Base-by-base conservation (phyloP, 192 early-diverging fungal species). In the Paraglomus occultum region DNA sequence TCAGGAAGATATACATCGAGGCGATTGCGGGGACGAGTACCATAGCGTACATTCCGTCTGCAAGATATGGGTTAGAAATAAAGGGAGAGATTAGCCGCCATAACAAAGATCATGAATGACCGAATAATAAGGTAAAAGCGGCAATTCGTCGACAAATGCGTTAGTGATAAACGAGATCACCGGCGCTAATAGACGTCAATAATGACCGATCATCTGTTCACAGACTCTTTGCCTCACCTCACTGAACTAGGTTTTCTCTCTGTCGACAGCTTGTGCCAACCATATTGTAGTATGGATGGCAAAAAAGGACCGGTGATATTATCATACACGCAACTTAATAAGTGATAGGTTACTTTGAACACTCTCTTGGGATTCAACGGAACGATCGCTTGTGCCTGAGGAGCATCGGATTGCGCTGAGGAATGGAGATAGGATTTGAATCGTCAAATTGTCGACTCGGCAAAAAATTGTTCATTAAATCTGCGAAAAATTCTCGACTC, bases 211-310 rank as follows among this genome's bases (percentile, higher is more conserved):
- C 11, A 57, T 20, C 31, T 3, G 31, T 31, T 31, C 31, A 31
- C 31, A 3, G 31, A 31, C 31, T 31, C 31, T 31, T 31, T 31
- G 1, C 14, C 54, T 40, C 57, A 68, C 66, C 17, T 55, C 6
- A 55, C 23, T 11, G 45, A 48, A 17, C 42, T 48, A 40, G 38
- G 31, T 31, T 49, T 70, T 70, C 67, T 6, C 39, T 70, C 17
- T 5, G 48, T 54, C 22, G 67, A 70, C 11, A 70, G 22, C 1
- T 59, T 70, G 14, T 70, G 67, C 67, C 67, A 70, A 31, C 20
- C 22, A 70, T 70, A 70, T 70, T 59, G 54, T 20, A 70, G 9
- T 38, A 70, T 70, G 38, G 67, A 59, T 12, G 67, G 67, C 23
- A 70, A 47, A 17, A 70, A 70, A 1, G 54, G 66, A 20, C 66